Evolutionary conservation across 1,284 basidiomycete species (phyloP).

Genomic region (Puccinia horiana): DNA sequence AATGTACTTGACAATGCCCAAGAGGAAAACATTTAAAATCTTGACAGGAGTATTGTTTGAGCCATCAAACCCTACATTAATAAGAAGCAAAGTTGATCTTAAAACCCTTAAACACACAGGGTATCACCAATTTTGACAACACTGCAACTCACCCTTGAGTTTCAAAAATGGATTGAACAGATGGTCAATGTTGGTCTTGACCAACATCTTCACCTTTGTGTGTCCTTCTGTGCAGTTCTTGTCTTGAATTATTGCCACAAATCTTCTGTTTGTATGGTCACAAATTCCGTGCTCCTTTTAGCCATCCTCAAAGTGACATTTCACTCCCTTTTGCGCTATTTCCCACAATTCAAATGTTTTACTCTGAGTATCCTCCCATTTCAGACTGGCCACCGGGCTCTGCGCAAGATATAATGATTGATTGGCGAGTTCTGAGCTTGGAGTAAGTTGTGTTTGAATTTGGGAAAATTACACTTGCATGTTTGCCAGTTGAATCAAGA

Average conservation of each 20-base stretch:
- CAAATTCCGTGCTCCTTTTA: background rate
- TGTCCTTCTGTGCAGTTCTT: no score
- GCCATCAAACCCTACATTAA: constrained; percentile 61
- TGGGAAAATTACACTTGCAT: background rate
- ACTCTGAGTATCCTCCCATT: background rate
- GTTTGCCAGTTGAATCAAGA: background rate
- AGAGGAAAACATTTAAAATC: constrained; percentile 55
- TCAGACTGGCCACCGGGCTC: background rate
- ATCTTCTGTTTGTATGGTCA: background rate
- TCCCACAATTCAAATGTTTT: background rate
- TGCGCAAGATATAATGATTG: background rate
- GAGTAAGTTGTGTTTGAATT: background rate
- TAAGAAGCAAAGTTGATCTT: background rate
- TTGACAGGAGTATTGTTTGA: constrained; percentile 55
- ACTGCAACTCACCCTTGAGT: background rate
- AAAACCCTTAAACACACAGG: no score
- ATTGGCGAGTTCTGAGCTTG: background rate
- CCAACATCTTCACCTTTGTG: background rate
- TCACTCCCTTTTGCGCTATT: background rate
- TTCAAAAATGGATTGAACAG: constrained; percentile 13
- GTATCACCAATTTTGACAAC: no score
- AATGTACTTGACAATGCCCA: constrained; percentile 56
- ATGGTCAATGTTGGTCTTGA: background rate
- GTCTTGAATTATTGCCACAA: background rate
- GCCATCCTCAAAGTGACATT: background rate